Evolutionary conservation across 2,329 filamentous ascomycete genomes (phyloP), one percentile per base, ranked within the genome.

Genomic region (Penicillium sp.): DNA sequence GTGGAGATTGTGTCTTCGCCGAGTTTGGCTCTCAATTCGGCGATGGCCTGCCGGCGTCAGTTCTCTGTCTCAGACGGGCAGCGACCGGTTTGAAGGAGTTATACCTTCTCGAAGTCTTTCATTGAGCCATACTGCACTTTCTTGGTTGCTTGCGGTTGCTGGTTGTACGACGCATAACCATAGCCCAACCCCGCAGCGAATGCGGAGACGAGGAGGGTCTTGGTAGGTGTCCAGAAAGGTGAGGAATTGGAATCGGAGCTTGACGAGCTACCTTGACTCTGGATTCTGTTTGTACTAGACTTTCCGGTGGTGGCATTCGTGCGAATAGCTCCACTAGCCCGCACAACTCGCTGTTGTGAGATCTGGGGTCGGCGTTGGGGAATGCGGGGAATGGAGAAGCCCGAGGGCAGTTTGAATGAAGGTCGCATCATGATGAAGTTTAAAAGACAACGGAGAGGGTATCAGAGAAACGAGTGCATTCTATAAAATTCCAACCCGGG

Each of bases 1-100:
- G 81, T 83, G 61, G 78, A 85, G 44, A 89, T 80, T 1, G 78
- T 69, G 46, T 86, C 83, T 35, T 83, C 74, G 20, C 84, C 83
- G 4, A 87, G 68, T 10, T 70, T 60, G 0, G 60, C 54, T 47
- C 76, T 74, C 14, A 87, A 70, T 62, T 86, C 82, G 0, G 68
- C 63, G 53, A 85, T 81, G 5, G 82, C 82, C 78, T 83, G 50
- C 9, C 14, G 44, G 42, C 43, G 22, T 55, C n/a, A 55, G 35
- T 27, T 24, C 20, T n/a, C 22, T 28, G 20, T 24, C n/a, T 9
- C 24, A 49, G 20, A 49, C 0, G 11, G 39, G 14, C 2, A n/a
- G 27, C 48, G 6, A 44, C 13, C 20, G 8, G 5, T n/a, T 16
- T 38, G 20, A 18, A 31, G 20, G 14, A 13, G 25, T 1, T 5